phyloP scores from a whole-genome alignment of 805 yeast species.

The Cyberlindnera nakhonratchasimensis region DNA sequence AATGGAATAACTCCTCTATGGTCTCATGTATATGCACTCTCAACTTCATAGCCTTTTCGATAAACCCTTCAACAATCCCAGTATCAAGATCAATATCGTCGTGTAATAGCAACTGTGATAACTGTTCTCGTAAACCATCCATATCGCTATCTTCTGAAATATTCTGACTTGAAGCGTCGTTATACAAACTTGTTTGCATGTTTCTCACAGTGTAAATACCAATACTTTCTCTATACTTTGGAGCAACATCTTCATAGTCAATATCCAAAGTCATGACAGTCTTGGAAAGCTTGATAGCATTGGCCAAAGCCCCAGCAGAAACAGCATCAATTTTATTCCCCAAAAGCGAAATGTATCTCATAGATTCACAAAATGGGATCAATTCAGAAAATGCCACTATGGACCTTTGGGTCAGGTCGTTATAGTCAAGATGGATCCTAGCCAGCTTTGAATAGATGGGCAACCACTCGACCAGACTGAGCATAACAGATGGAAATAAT shows the following conservation, averaged over 20 bases:
- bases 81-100: slow-evolving; percentile 26
- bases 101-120: slow-evolving; percentile 38
- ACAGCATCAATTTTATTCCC: slow-evolving; percentile 65
- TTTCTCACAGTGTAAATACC: slow-evolving; percentile 80
- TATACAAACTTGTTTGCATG: slow-evolving; percentile 51
- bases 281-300: slow-evolving; percentile 59
- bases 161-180: slow-evolving; percentile 9
- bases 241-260: slow-evolving; percentile 56
- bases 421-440: slow-evolving; percentile 69
- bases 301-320: slow-evolving; percentile 61
- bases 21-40: slow-evolving; percentile 43
- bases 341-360: slow-evolving; percentile 62
- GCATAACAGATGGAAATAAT: slow-evolving; percentile 58
- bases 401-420: slow-evolving; percentile 51
- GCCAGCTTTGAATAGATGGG: slow-evolving; percentile 66
- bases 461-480: slow-evolving; percentile 52
- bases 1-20: slow-evolving; percentile 53
- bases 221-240: slow-evolving; percentile 56
- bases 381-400: slow-evolving; percentile 66
- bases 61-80: slow-evolving; percentile 30
- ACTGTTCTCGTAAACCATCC: slow-evolving; percentile 54
- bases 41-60: slow-evolving; percentile 36
- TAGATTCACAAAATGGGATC: slow-evolving; percentile 61
- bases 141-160: slow-evolving; percentile 36
- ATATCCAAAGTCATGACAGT: slow-evolving; percentile 65